Evolutionary conservation across 2,329 filamentous ascomycete genomes (phyloP).

Genomic region (Fusarium robinianum): DNA sequence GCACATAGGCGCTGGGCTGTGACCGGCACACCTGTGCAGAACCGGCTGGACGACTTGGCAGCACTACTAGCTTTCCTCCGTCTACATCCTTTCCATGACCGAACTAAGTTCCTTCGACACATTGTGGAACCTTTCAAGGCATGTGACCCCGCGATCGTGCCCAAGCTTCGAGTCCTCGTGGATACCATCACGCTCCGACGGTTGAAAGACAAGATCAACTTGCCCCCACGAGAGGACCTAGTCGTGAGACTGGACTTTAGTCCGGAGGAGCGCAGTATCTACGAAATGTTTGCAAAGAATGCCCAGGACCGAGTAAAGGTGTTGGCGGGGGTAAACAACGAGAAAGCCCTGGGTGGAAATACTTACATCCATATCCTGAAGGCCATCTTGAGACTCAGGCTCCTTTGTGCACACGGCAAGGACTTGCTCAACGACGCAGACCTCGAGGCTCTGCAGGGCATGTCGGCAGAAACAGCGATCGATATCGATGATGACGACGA

Average conservation of each 20-base stretch:
- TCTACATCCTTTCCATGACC: constrained; percentile 82
- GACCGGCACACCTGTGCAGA: constrained; percentile 96
- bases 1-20: constrained; percentile 91
- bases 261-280: constrained; percentile 73
- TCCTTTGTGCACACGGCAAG: constrained; percentile 92
- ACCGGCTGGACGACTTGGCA: constrained; percentile 86
- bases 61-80: constrained; percentile 85
- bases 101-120: constrained; percentile 73
- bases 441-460: constrained; percentile 75
- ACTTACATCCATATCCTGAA: constrained; percentile 95
- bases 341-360: constrained; percentile 74
- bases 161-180: constrained; percentile 84
- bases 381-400: constrained; percentile 83
- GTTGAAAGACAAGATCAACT: constrained; percentile 86
- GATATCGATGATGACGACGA: constrained; percentile 84
- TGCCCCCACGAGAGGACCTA: constrained; percentile 74
- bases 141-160: constrained; percentile 80
- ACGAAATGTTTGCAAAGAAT: constrained; percentile 82
- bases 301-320: constrained; percentile 80
- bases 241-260: constrained; percentile 77
- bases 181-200: constrained; percentile 93
- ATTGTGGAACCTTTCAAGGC: constrained; percentile 87
- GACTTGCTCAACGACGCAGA: constrained; percentile 87
- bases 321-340: constrained; percentile 62
- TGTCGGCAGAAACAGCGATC: constrained; percentile 84